Base-by-base conservation (phyloP, 768 basidiomycete species). In the Astraeus odoratus region DNA sequence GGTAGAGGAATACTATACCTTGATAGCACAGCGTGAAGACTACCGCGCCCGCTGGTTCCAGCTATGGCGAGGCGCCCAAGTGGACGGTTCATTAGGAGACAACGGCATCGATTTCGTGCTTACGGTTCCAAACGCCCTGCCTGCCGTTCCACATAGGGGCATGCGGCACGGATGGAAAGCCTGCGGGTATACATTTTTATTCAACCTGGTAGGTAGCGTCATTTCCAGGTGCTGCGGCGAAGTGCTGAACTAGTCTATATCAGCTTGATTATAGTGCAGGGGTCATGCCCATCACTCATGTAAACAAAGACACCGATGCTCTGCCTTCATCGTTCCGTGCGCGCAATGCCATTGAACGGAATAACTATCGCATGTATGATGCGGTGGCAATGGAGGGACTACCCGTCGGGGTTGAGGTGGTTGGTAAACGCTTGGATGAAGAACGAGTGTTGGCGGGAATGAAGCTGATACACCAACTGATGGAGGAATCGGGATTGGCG, bases 131-230 rank as follows among this genome's bases (percentile, higher is more conserved):
- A 74, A 78, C 51, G 69, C 78, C n/a, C 63, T 78, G 34, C 79
- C 83, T 2, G 83, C 82, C 0, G 61, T 81, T 18, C 71, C 74
- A 35, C 71, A 79, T 42, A 69, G 72, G 2, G 71, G 70, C 3
- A 75, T 72, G 52, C 72, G 73, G 48, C 72, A 74, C n/a, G 73
- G 74, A 13, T 67, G 78, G 53, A 71, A 76, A 62, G 76, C 78
- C 35, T 76, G 77, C 7, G 76, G 75, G 6, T 83, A 82, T 56
- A 78, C 81, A 0, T 77, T 79, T 54, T 53, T 86, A 25, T 87
- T 81, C 64, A 86, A 81, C 48, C 51, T 86, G 54, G 83, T 82
- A 36, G 43, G 74, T 57, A 9, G 29, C 3, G 24, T 31, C 10
- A 12, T 22, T 27, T 20, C n/a, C 19, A 4, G n/a, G 24, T 24